phyloP scores from a whole-genome alignment of 257 asterid genomes.

The Knoxia roxburghii region DNA sequence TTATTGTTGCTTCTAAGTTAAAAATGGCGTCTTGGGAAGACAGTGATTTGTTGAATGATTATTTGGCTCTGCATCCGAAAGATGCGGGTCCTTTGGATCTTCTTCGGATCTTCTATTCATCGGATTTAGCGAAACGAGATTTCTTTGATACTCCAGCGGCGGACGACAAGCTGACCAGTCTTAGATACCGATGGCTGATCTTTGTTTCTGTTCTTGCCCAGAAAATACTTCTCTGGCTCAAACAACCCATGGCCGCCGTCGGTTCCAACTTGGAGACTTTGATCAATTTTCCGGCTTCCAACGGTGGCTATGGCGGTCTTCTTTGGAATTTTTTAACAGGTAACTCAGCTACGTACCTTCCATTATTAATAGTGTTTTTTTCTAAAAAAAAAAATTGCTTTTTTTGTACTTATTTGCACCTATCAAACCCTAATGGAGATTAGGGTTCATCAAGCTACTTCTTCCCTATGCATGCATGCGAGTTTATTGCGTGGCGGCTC shows the following conservation, averaged over 20 bases:
- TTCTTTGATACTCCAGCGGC: constrained; percentile 23
- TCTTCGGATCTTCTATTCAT: constrained; percentile 33
- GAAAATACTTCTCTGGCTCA: constrained; percentile 27
- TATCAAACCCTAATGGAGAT: no score
- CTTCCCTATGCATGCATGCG: constrained; percentile 1
- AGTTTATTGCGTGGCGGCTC: neutral
- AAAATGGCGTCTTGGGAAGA: constrained; percentile 13
- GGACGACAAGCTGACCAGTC: constrained; percentile 14
- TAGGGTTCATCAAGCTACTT: no score
- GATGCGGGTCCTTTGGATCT: constrained; percentile 40
- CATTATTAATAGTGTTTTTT: no score
- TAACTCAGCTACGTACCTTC: no score
- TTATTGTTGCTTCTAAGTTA: constrained; percentile 6
- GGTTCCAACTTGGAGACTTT: constrained; percentile 36
- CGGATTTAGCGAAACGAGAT: constrained; percentile 25
- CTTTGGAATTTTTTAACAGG: constrained; percentile 41
- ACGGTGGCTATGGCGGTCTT: constrained; percentile 46
- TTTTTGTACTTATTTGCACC: no score
- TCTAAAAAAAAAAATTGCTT: no score
- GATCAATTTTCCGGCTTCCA: constrained; percentile 39
- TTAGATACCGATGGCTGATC: constrained; percentile 47
- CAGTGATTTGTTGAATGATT: constrained; percentile 36
- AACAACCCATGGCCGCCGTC: constrained; percentile 37
- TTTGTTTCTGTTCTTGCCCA: constrained; percentile 46
- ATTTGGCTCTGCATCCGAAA: constrained; percentile 34